These are phyloP conservation scores for Thelonectria discophora DNA, from an alignment of 2,329 filamentous ascomycete species.

Conservation along the genomic window DNA sequence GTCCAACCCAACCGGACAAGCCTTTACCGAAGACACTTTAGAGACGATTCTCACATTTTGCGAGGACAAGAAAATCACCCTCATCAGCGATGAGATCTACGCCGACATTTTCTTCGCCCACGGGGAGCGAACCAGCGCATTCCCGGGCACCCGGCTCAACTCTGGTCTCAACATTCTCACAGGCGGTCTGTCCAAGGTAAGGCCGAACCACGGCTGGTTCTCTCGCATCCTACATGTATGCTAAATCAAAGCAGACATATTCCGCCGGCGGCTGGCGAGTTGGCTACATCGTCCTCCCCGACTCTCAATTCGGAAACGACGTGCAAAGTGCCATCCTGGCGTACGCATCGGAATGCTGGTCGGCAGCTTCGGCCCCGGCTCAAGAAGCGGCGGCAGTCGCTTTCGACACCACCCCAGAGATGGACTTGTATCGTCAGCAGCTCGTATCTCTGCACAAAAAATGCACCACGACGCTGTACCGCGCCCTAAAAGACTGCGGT, in stretches of 20 bases:
- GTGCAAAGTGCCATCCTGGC: slow-evolving; percentile 3
- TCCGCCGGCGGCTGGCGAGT: slow-evolving; percentile 15
- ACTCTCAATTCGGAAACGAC: neutral
- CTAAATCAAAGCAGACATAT: slow-evolving; percentile 1
- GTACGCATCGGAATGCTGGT: slow-evolving; percentile 17
- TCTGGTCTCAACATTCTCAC: neutral
- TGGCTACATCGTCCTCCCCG: slow-evolving; percentile 3
- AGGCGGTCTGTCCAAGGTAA: slow-evolving; percentile 7
- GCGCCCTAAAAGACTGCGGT: neutral
- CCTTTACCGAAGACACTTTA: neutral
- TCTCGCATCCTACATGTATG: neutral
- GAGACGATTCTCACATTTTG: neutral
- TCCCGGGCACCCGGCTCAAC: neutral
- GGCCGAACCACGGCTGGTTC: neutral
- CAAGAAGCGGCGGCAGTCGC: slow-evolving; percentile 10
- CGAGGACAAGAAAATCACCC: neutral
- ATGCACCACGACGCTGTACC: slow-evolving; percentile 9
- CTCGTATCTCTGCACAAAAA: neutral
- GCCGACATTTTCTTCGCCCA: slow-evolving; percentile 5
- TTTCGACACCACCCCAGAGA: slow-evolving; percentile 1
- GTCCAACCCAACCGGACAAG: slow-evolving; percentile 13
- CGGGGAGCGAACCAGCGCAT: neutral
- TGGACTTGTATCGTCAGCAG: slow-evolving; percentile 11
- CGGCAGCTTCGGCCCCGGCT: slow-evolving; percentile 10
- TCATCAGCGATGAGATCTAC: slow-evolving; percentile 14